Evolutionary conservation across 2,329 filamentous ascomycete genomes (phyloP).

Genomic region (Botrytis elliptica): DNA sequence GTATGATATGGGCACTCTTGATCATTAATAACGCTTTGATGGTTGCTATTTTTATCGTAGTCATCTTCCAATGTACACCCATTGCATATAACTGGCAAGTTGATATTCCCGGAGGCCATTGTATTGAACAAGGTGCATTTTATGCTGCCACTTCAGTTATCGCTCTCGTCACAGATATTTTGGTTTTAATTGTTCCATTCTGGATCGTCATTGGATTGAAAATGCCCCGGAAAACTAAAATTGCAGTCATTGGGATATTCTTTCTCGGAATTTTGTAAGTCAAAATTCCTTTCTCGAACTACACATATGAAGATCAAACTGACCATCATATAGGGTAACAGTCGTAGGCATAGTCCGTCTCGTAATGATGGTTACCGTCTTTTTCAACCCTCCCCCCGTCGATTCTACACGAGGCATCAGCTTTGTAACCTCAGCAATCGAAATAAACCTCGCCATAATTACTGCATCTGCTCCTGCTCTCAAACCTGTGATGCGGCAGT

Average conservation of each 20-base stretch:
- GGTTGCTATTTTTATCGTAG: not conserved
- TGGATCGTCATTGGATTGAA: conserved; percentile 10
- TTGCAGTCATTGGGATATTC: not conserved
- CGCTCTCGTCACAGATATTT: not conserved
- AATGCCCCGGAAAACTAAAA: not conserved
- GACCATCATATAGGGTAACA: not conserved
- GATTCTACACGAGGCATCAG: not conserved
- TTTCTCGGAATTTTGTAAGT: not conserved
- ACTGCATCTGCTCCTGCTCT: not conserved
- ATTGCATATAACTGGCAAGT: not conserved
- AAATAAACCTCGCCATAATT: not conserved
- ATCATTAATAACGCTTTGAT: not conserved
- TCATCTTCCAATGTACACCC: not conserved
- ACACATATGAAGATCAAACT: not conserved
- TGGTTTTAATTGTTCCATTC: not conserved
- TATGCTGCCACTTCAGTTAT: not conserved
- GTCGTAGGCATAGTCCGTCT: not conserved
- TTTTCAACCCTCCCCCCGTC: not conserved
- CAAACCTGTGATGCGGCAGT: not conserved
- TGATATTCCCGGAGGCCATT: not conserved
- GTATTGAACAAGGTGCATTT: not conserved
- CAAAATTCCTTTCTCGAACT: not conserved
- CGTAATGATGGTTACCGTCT: not conserved
- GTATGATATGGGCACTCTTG: not conserved
- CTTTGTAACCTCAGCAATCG: not conserved